phyloP scores from a whole-genome alignment of 176 grass and related monocot species.

The Elymus sibiricus region DNA sequence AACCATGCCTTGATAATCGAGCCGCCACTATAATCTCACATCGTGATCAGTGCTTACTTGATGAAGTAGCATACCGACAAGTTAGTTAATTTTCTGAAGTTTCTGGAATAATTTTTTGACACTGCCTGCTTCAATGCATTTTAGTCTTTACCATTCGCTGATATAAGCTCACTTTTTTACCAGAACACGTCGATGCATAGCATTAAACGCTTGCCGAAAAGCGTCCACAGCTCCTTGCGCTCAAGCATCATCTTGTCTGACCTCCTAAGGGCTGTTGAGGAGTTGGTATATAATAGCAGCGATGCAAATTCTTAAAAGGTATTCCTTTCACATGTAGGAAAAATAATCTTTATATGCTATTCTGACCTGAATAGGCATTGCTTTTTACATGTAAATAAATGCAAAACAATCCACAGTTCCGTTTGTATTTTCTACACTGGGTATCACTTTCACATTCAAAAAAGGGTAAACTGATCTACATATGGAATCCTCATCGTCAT shows the following conservation, averaged over 20 bases:
- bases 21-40: background rate
- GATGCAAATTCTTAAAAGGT: conserved; percentile 72
- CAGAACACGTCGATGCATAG: conserved; percentile 47
- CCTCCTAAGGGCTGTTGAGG: conserved; percentile 75
- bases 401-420: background rate
- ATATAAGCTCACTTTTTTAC: conserved; percentile 4
- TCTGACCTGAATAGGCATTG: conserved; percentile 4
- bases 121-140: background rate
- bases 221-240: conserved; percentile 51
- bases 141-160: background rate
- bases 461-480: background rate
- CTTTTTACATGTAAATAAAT: background rate
- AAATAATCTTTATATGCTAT: background rate
- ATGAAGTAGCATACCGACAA: background rate
- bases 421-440: background rate
- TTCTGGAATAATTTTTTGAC: background rate
- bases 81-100: background rate
- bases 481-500: background rate
- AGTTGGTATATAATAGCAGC: conserved; percentile 80
- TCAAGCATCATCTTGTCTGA: conserved; percentile 74
- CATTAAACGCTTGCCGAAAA: conserved; percentile 56
- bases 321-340: background rate
- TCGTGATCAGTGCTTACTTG: background rate
- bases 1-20: background rate
- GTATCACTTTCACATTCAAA: background rate